Evolutionary conservation across 108 stramenopile genomes (phyloP).

Genomic region (Cylindrotheca fusiformis): DNA sequence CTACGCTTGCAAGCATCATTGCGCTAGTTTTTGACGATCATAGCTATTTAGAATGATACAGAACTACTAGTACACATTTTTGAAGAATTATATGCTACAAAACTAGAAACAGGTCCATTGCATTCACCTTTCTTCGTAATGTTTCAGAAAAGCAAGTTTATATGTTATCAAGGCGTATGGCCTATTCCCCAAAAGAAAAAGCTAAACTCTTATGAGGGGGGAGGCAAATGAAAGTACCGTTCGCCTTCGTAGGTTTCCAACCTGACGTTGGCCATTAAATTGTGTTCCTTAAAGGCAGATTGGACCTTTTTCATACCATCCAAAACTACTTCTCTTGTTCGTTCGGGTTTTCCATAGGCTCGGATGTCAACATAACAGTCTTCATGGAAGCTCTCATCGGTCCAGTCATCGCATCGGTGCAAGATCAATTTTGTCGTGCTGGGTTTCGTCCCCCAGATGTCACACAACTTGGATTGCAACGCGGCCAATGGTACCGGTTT

Average conservation of each 20-base stretch:
- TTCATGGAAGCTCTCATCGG: conserved; percentile 66
- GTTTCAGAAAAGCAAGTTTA: too few species aligned
- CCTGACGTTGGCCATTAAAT: conserved; percentile 66
- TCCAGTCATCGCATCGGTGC: conserved; percentile 71
- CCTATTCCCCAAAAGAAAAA: too few species aligned
- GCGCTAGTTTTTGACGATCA: too few species aligned
- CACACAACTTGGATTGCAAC: conserved; percentile 58
- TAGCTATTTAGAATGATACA: too few species aligned
- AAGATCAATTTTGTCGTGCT: conserved; percentile 69
- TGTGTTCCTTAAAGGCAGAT: conserved; percentile 50
- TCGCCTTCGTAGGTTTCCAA: conserved; percentile 78
- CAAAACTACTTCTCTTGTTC: conserved; percentile 64
- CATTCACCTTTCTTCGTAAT: too few species aligned
- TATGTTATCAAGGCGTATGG: too few species aligned
- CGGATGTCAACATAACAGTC: conserved; percentile 70
- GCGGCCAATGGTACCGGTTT: conserved; percentile 60
- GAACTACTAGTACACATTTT: too few species aligned
- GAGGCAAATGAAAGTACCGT: conserved; percentile 72
- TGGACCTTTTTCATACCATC: conserved; percentile 68
- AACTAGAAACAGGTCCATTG: too few species aligned
- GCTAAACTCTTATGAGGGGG: conserved; percentile 9
- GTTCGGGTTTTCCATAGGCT: conserved; percentile 62
- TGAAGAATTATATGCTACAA: too few species aligned
- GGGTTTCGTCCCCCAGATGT: conserved; percentile 70
- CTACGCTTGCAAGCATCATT: too few species aligned